Base-by-base conservation (phyloP, 2,329 filamentous ascomycete species). In the Domatiomyces globalis region DNA sequence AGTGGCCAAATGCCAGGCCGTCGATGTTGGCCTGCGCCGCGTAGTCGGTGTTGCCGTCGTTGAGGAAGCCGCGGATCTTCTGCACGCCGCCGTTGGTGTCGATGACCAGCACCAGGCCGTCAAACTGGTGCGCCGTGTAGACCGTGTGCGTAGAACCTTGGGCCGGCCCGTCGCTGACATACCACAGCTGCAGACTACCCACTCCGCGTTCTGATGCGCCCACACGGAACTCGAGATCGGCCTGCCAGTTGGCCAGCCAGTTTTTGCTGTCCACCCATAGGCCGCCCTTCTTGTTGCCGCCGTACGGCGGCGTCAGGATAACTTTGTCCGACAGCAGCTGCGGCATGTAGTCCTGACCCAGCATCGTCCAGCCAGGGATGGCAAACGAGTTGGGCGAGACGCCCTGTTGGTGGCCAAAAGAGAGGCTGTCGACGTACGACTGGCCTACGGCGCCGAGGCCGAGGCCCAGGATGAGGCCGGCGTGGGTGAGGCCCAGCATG, bases 121-220 rank as follows among this genome's bases (percentile, higher is more conserved):
- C 90, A 62, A 95, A 98, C 60, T 79, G 80, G 50, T 80, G 80
- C 8, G 84, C 83, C 0, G 85, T 92, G 70, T 95, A 95, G 60
- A 95, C 80, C 67, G 86, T 94, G 57, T 79, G 77, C 20, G 81
- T 77, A 51, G 81, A 83, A 51, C 94, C 73, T 27, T 74, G 72
- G 54, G 75, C 69, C 59, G 78, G 71, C 29, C 85, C 84, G 54
- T 85, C 77, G 60, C 80, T 81, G 49, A 79, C 82, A 63, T 94
- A 87, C 92, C 92, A 98, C 62, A 98, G 76, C 68, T 96, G 90
- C 60, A 98, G 73, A 69, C 94, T 95, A 47, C 92, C 92, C 52
- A 83, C 81, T 48, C 83, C 87, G 60, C 86, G 76, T 64, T 96
- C 92, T 56, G 84, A 83, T 6, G 92, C 92, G 55, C 80, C 87